Conservation (phyloP, 2,329 filamentous ascomycete genomes). For the Basipetospora chlamydospora region DNA sequence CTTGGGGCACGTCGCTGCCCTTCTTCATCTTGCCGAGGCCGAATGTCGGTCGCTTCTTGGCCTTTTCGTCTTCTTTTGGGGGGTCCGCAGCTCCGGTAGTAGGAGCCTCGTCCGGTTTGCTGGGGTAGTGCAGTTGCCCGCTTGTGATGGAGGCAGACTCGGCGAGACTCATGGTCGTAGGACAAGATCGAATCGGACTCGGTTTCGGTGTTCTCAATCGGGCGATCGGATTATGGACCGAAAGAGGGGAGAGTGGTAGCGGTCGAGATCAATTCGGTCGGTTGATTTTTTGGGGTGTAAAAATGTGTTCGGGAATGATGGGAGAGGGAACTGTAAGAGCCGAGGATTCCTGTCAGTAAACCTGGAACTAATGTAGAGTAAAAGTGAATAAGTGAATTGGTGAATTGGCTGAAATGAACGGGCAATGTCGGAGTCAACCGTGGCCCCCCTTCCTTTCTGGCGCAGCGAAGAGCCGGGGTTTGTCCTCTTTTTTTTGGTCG, state of each 20-base stretch:
- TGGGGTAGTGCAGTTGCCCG: background rate
- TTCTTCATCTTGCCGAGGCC: conserved; percentile 47
- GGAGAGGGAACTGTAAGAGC: background rate
- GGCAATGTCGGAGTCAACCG: too few relatives aligned
- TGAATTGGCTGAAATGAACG: background rate
- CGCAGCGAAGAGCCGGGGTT: too few relatives aligned
- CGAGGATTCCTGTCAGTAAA: background rate
- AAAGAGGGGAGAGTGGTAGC: background rate
- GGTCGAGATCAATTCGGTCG: background rate
- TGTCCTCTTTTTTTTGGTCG: too few relatives aligned
- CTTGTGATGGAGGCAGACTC: background rate
- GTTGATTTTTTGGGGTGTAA: background rate
- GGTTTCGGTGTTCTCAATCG: background rate
- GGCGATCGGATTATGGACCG: background rate
- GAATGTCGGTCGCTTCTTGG: conserved; percentile 45
- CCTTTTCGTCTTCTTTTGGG: conserved; percentile 10
- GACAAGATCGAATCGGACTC: background rate
- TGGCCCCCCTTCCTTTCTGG: too few relatives aligned
- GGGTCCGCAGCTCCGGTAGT: background rate
- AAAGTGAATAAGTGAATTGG: too few relatives aligned
- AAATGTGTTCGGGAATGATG: background rate
- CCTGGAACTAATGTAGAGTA: too few relatives aligned
- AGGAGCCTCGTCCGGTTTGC: background rate
- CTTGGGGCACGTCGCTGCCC: conserved; percentile 15
- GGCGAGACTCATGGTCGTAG: background rate